Percentiles rank a stretch among this genome's conserved stretches.
Evolutionary conservation across 2,329 filamentous ascomycete genomes (phyloP).

Genomic region (Cladosporium sphaerospermum): DNA sequence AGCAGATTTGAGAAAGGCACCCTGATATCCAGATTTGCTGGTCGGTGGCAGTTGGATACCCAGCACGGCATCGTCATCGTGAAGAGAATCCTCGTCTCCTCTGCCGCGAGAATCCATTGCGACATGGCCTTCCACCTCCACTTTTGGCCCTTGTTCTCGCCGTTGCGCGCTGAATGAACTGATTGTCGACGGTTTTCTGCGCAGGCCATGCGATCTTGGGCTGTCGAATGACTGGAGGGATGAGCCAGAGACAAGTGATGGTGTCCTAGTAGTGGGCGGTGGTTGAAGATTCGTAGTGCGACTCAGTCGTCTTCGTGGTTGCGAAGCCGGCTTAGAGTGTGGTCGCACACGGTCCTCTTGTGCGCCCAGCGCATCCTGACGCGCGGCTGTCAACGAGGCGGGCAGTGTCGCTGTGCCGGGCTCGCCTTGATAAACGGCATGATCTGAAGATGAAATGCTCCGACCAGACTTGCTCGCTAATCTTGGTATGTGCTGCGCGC

Average conservation of each 20-base stretch:
- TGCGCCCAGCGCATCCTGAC: slow-evolving; percentile 1
- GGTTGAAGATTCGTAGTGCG: neutral
- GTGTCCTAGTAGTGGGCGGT: slow-evolving; percentile 26
- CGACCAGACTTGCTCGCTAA: slow-evolving; percentile 23
- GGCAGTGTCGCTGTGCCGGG: slow-evolving; percentile 15
- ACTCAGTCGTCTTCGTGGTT: slow-evolving; percentile 2
- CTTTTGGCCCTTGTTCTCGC: slow-evolving; percentile 26
- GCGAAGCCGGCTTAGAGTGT: slow-evolving; percentile 7
- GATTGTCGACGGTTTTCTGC: slow-evolving; percentile 41
- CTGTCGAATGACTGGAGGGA: slow-evolving; percentile 43
- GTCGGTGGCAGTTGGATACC: slow-evolving; percentile 21
- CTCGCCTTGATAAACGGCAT: slow-evolving; percentile 10
- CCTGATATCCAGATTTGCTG: slow-evolving; percentile 5
- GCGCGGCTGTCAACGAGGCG: slow-evolving; percentile 13
- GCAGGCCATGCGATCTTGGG: slow-evolving; percentile 38
- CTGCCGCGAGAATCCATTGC: slow-evolving; percentile 17
- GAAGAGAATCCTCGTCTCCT: slow-evolving; percentile 13
- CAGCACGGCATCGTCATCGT: slow-evolving; percentile 24
- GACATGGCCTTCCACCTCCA: slow-evolving; percentile 20
- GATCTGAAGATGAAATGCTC: slow-evolving; percentile 13
- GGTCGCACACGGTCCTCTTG: slow-evolving; percentile 10
- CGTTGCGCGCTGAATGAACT: slow-evolving; percentile 31
- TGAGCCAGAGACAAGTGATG: slow-evolving; percentile 44
- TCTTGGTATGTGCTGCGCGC: slow-evolving; percentile 22
- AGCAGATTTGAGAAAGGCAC: slow-evolving; percentile 3